Evolutionary conservation across 371 early-diverging fungal genomes (phyloP).

Genomic region (Apophysomyces elegans): DNA sequence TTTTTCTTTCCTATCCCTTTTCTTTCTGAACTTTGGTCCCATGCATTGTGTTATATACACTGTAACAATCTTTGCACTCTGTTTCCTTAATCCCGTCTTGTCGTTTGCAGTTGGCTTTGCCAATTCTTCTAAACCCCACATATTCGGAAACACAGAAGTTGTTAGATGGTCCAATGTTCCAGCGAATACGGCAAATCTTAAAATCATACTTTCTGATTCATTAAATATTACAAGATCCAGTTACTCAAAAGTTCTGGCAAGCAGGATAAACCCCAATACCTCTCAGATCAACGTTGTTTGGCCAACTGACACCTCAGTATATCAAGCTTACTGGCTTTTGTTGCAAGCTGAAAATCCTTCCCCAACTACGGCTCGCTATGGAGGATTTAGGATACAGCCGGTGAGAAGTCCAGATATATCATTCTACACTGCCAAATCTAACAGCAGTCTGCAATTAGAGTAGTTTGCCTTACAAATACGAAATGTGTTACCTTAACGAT

Average conservation of each 20-base stretch:
- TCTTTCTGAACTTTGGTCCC: not conserved
- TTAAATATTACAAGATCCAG: not conserved
- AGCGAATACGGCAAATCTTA: not conserved
- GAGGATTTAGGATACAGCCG: not conserved
- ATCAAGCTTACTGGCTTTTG: not conserved
- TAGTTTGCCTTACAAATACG: not conserved
- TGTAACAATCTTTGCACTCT: not conserved
- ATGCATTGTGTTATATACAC: not conserved
- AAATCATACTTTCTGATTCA: not conserved
- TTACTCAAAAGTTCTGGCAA: not conserved
- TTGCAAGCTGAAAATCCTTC: not conserved
- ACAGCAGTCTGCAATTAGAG: not conserved
- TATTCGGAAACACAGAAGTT: not conserved
- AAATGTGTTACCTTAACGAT: not conserved
- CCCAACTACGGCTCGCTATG: not conserved
- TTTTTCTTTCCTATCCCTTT: not conserved
- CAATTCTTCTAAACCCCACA: not conserved
- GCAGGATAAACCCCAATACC: not conserved
- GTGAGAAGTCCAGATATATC: not conserved
- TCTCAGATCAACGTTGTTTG: not conserved
- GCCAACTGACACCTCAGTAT: not conserved
- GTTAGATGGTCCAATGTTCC: not conserved
- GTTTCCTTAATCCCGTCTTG: not conserved
- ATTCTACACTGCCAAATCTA: not conserved
- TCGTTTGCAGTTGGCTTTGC: not conserved